Base-by-base conservation (phyloP, 805 yeast genomes). In the Metschnikowia dekortorum region DNA sequence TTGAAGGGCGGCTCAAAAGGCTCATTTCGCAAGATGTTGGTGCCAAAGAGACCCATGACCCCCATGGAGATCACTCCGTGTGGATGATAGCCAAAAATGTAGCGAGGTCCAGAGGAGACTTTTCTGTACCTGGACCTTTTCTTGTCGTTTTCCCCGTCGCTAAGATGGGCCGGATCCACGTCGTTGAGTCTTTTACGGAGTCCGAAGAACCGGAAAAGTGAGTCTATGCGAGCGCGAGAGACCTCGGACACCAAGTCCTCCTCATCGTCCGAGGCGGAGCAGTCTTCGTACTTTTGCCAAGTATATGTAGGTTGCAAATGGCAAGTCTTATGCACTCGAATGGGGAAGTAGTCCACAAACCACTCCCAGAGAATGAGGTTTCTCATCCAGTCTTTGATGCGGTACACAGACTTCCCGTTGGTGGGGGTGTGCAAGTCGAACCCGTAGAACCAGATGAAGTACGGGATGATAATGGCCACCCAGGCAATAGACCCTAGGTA, bases 1-100 rank as follows among this genome's bases (percentile, higher is more conserved):
- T 56, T 58, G 18, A 65, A 50, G 0, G 71, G 71, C 9, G 76
- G 73, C 52, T 64, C 62, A 50, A 61, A 74, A 1, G 78, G 77
- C 57, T 73, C 78, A 53, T 74, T 74, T 30, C 76, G 56, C 22
- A 74, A 50, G 10, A 70, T 67, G 56, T 74, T 74, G 4, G 96
- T 87, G 0, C 85, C 89, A 54, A 91, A 72, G 0, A 85, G 83
- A 1, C 96, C 96, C 64, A 91, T 83, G 0, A 85, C 91, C 2
- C 97, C 97, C 79, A 91, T 77, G 1, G 96, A 87, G 10, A 91
- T 90, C 13, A 92, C 91, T 0, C 99, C 99, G 66, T 94, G 99
- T 0, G 99, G 99, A 66, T 91, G 97, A 61, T 89, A 85, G 0
- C 97, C 96, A 68, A 92, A 92, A 2, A 92, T 81, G 66, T 94